Percentiles rank a stretch among this genome's conserved stretches.
Conservation (phyloP, 1,284 basidiomycete genomes). For the Heterobasidion occidentale region DNA sequence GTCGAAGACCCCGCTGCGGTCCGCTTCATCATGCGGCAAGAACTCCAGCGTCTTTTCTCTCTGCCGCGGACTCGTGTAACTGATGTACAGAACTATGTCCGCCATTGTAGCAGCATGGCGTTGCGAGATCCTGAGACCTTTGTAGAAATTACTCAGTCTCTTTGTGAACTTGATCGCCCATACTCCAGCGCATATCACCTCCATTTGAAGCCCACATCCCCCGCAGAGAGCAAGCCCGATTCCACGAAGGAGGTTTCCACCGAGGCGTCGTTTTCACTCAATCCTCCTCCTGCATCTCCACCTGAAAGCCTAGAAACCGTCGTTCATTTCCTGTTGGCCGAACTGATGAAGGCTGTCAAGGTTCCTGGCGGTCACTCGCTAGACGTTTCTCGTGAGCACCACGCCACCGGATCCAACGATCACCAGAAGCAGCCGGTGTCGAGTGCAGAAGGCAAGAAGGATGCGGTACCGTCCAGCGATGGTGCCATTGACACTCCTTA, state of each 20-base stretch:
- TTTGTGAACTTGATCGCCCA: slow-evolving; percentile 69
- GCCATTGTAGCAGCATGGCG: slow-evolving; percentile 74
- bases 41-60: slow-evolving; percentile 72
- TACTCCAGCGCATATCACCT: slow-evolving; percentile 59
- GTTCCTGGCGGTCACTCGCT: slow-evolving; percentile 8
- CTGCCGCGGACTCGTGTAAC: slow-evolving; percentile 62
- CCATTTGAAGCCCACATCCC: slow-evolving; percentile 27
- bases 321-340: slow-evolving; percentile 66
- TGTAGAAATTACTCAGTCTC: slow-evolving; percentile 61
- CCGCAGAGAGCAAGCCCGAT: slow-evolving; percentile 16
- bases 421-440: not conserved
- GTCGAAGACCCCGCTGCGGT: slow-evolving; percentile 74
- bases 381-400: slow-evolving; percentile 3
- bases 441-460: not conserved
- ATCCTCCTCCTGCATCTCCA: slow-evolving; percentile 6
- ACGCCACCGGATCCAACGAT: slow-evolving; percentile 13
- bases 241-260: slow-evolving; percentile 12
- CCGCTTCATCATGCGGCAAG: slow-evolving; percentile 72
- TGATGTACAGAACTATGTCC: slow-evolving; percentile 71
- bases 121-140: slow-evolving; percentile 79
- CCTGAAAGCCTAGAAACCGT: slow-evolving; percentile 54
- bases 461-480: not conserved
- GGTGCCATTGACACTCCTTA: slow-evolving; percentile 47
- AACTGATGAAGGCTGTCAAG: slow-evolving; percentile 62
- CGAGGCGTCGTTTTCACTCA: not conserved